Base-by-base conservation (phyloP, 768 basidiomycete genomes). In the Termitomyces sp. region DNA sequence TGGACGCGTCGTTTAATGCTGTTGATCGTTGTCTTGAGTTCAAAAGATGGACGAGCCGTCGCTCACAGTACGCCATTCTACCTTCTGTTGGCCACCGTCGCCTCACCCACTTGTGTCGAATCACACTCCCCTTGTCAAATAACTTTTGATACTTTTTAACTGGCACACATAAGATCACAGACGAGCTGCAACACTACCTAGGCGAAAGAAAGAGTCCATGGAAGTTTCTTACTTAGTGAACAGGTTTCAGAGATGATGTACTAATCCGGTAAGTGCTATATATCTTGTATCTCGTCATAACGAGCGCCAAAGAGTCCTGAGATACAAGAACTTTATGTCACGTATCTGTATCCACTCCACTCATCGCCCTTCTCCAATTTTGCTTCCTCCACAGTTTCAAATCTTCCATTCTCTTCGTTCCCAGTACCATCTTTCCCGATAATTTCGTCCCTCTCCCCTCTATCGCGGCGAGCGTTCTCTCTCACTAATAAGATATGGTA, bases 301-400 rank as follows among this genome's bases (percentile, higher is more conserved):
- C 3, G 15, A 7, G 15, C 11, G 12, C 7, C 23, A 22, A 5
- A 23, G 11, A 22, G 20, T 33, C 32, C 22, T 46, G 12, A 48
- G 11, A 12, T 27, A 40, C 16, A 13, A 20, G 35, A 33, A 12
- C 2, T 44, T 25, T 45, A 53, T 20, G 42, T 39, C 20, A 72
- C 81, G 67, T 90, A 91, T 61, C 83, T 73, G 65, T 89, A 91
- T 22, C 88, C 88, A 61, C 85, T 88, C 88, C 86, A 89, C 43
- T 70, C 68, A 67, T 90, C 87, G 2, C 87, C 88, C 70, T 86
- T 88, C 60, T 83, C 84, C 52, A 73, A 66, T 70, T 83, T 86
- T 40, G 86, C 87, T 1, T 88, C 86, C 18, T 73, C 83, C 9
- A 86, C 71, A 23, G 76, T 84, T 10, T 68, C 75, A 62, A 75